Evolutionary conservation across 371 early-diverging fungal species (phyloP).

Genomic region (Zancudomyces culisetae): DNA sequence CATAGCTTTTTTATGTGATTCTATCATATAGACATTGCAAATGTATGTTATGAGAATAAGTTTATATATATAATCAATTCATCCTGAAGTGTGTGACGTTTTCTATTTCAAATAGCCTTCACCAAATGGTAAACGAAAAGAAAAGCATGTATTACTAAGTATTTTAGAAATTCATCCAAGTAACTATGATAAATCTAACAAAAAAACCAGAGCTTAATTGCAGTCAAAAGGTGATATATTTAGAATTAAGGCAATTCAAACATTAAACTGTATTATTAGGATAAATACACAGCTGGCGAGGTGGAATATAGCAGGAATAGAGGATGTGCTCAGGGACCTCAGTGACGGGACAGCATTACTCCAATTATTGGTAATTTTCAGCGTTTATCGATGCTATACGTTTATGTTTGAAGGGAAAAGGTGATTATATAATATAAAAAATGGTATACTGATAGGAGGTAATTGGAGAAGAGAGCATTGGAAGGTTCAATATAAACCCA

Average conservation of each 20-base stretch:
- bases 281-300: constrained; percentile 73
- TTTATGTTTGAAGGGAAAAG: background rate
- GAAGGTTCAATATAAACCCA: constrained; percentile 64
- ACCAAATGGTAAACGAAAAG: constrained; percentile 43
- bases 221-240: background rate
- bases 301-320: constrained; percentile 35
- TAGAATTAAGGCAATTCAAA: background rate
- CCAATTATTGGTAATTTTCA: constrained; percentile 44
- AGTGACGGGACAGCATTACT: constrained; percentile 71
- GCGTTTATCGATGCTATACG: background rate
- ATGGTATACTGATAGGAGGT: constrained; percentile 10
- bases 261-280: constrained; percentile 38
- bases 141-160: background rate
- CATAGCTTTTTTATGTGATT: background rate
- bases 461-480: constrained; percentile 22
- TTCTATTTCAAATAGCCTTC: constrained; percentile 30
- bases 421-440: constrained; percentile 10
- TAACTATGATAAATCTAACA: background rate
- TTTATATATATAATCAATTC: background rate
- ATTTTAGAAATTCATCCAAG: background rate
- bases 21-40: background rate
- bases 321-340: constrained; percentile 46
- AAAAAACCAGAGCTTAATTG: too few relatives aligned
- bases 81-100: constrained; percentile 1
- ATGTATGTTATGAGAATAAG: background rate